phyloP scores from a whole-genome alignment of 306 rosid genomes.

The Trifolium fragiferum region DNA sequence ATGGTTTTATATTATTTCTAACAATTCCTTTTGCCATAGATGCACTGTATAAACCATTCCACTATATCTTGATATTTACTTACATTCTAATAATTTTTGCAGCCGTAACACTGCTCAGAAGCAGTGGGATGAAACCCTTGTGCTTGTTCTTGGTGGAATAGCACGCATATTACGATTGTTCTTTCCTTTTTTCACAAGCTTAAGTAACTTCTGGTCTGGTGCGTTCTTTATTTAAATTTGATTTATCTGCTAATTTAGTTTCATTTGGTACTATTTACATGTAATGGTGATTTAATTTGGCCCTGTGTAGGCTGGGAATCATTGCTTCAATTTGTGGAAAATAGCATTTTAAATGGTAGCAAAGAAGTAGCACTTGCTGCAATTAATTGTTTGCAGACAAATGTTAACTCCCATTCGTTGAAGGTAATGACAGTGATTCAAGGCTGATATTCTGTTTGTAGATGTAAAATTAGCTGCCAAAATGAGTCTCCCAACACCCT shows the following conservation, averaged over 20 bases:
- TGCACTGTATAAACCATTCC: slow-evolving; percentile 20
- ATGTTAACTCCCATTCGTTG: slow-evolving; percentile 79
- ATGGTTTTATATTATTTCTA: too few species aligned
- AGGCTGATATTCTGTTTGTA: slow-evolving; percentile 37
- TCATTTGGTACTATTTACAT: slow-evolving; percentile 32
- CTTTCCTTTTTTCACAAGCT: slow-evolving; percentile 83
- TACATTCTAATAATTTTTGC: slow-evolving; percentile 52
- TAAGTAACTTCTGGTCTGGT: slow-evolving; percentile 91
- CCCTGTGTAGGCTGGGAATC: slow-evolving; percentile 89
- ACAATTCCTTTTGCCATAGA: slow-evolving; percentile 19
- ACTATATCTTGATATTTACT: slow-evolving; percentile 11
- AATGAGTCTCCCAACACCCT: slow-evolving; percentile 10
- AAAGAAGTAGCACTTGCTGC: slow-evolving; percentile 98
- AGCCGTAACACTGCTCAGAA: slow-evolving; percentile 99
- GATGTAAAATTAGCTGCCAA: slow-evolving; percentile 31
- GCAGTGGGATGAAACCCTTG: slow-evolving; percentile 98
- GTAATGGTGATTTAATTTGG: slow-evolving; percentile 36
- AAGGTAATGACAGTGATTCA: slow-evolving; percentile 63
- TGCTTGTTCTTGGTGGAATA: slow-evolving; percentile 90
- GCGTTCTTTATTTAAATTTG: slow-evolving; percentile 44
- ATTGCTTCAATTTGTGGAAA: slow-evolving; percentile 81
- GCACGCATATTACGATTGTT: slow-evolving; percentile 85
- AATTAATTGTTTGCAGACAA: slow-evolving; percentile 85
- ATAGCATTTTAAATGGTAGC: slow-evolving; percentile 80
- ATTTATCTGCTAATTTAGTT: slow-evolving; percentile 42